phyloP scores from a whole-genome alignment of 2,329 filamentous ascomycete species.

The Phialocephala subalpina region DNA sequence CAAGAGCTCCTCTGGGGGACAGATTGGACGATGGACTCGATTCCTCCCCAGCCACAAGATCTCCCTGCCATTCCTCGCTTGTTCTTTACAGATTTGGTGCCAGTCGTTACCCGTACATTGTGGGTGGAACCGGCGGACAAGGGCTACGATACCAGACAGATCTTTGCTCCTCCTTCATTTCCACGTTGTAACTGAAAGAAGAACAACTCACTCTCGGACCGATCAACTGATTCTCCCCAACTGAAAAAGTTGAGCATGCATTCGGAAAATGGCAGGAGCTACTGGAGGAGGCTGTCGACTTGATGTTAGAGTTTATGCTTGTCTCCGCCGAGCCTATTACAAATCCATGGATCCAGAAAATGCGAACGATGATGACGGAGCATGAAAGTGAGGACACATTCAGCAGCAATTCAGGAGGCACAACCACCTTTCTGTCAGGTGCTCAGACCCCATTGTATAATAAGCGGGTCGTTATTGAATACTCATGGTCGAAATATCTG shows the following conservation, averaged over 20 bases:
- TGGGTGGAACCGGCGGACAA: background rate
- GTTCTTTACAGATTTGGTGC: background rate
- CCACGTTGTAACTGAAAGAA: background rate
- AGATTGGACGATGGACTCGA: background rate
- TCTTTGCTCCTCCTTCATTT: background rate
- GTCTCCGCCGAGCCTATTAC: constrained; percentile 12
- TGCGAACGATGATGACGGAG: background rate
- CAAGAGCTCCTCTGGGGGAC: background rate
- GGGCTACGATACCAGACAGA: background rate
- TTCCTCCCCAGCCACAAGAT: background rate
- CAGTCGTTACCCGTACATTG: background rate
- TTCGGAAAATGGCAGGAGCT: background rate
- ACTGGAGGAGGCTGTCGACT: background rate
- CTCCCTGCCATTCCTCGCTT: background rate
- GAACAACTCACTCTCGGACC: background rate
- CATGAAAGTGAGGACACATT: background rate
- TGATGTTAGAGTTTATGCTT: constrained; percentile 3
- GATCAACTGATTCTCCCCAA: background rate
- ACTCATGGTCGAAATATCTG: constrained; percentile 9
- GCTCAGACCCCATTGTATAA: too few relatives aligned
- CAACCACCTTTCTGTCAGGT: too few relatives aligned
- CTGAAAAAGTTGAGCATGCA: background rate
- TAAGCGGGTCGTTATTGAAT: background rate
- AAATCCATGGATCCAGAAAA: constrained; percentile 6
- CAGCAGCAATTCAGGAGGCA: background rate